These are phyloP conservation scores for Bryoerythrophyllum caledonicum DNA, from an alignment of 225 moss, liverwort and hornwort genomes.

Conservation along the genomic window DNA sequence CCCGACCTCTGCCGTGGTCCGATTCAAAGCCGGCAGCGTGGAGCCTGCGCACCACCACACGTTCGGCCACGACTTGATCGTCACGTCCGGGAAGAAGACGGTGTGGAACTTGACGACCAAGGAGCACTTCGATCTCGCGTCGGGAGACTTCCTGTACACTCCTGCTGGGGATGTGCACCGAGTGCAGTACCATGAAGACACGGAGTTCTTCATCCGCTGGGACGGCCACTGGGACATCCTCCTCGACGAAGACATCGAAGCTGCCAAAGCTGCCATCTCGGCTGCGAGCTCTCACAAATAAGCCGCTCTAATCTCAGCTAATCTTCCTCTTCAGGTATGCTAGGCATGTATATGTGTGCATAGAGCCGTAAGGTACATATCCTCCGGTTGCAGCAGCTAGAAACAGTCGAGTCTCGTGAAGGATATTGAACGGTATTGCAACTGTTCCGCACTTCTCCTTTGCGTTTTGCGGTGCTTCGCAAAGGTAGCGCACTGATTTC, in stretches of 20 bases:
- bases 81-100: conserved; percentile 51
- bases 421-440: no score
- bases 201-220: conserved; percentile 59
- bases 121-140: conserved; percentile 38
- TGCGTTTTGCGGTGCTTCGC: no score
- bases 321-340: background rate
- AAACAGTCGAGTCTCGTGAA: no score
- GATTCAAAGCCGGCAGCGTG: conserved; percentile 54
- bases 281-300: conserved; percentile 15
- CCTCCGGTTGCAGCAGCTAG: no score
- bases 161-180: conserved; percentile 58
- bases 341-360: background rate
- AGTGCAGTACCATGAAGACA: conserved; percentile 57
- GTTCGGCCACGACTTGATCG: conserved; percentile 58
- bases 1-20: conserved; percentile 55
- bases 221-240: conserved; percentile 63
- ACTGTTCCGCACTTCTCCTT: no score
- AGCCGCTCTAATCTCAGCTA: conserved; percentile 15
- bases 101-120: conserved; percentile 58
- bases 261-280: conserved; percentile 42
- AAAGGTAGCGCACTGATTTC: no score
- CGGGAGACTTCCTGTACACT: conserved; percentile 59
- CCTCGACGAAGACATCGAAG: conserved; percentile 52
- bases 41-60: conserved; percentile 64
- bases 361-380: no score